These are phyloP conservation scores for Francoa sonchifolia DNA, from an alignment of 441 rosid genomes.

Conservation along the genomic window DNA sequence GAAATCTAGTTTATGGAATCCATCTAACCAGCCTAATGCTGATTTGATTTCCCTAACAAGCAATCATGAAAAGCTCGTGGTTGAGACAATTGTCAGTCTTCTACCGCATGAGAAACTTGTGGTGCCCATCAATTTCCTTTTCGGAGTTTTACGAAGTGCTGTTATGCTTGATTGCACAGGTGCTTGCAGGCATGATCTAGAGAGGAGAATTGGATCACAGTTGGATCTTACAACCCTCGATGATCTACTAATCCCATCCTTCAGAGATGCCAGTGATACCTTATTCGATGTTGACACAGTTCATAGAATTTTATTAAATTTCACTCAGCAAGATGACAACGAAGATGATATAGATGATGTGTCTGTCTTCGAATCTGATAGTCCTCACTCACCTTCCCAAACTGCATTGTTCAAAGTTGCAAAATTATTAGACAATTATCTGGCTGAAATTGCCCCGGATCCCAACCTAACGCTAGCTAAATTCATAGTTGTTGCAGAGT, in stretches of 20 bases:
- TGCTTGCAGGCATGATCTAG: constrained; percentile 77
- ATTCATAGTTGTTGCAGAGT: constrained; percentile 78
- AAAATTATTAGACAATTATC: constrained; percentile 82
- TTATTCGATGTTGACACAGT: constrained; percentile 85
- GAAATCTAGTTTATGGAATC: constrained; percentile 58
- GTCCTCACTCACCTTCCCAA: constrained; percentile 82
- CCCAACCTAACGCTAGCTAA: constrained; percentile 79
- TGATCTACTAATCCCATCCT: constrained; percentile 84
- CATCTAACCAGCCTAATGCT: constrained; percentile 37
- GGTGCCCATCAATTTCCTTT: constrained; percentile 74
- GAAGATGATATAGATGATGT: constrained; percentile 74
- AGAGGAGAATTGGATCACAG: constrained; percentile 85
- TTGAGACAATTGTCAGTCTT: constrained; percentile 73
- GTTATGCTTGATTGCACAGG: constrained; percentile 73
- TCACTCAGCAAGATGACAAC: constrained; percentile 87
- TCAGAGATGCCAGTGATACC: constrained; percentile 75
- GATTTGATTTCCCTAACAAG: constrained; percentile 29
- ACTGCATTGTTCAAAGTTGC: constrained; percentile 69
- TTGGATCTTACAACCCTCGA: constrained; percentile 80
- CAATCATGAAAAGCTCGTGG: constrained; percentile 57
- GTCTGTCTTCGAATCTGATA: constrained; percentile 71
- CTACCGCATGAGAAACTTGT: constrained; percentile 83
- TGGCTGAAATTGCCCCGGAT: constrained; percentile 92
- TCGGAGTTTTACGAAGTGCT: constrained; percentile 80
- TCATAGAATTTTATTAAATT: constrained; percentile 80